Percentiles rank a stretch among this genome's conserved stretches.
phyloP scores from a whole-genome alignment of 441 rosid species.

The Corymbia calophylla region DNA sequence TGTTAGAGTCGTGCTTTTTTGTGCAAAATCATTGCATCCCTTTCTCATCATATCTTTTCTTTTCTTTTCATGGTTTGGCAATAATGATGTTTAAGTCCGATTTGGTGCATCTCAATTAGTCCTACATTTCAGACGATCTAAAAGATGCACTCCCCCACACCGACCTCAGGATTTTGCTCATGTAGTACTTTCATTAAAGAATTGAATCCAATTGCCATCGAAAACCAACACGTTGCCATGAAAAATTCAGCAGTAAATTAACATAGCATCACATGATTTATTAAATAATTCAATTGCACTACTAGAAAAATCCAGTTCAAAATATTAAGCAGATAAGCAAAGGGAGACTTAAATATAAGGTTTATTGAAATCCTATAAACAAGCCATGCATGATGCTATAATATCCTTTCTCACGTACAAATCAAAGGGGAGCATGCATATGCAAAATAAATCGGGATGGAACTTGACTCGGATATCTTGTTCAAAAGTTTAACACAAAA shows the following conservation, averaged over 20 bases:
- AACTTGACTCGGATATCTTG: background rate
- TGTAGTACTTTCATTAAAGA: no score
- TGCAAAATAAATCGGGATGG: background rate
- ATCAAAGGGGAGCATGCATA: background rate
- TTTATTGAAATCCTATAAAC: background rate
- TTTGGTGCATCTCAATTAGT: no score
- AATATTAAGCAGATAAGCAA: background rate
- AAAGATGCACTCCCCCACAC: no score
- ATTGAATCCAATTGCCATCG: no score
- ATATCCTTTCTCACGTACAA: background rate
- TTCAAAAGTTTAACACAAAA: background rate
- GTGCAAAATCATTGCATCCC: background rate
- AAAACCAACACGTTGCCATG: background rate
- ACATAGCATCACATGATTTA: background rate
- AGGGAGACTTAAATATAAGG: background rate
- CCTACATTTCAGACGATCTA: no score
- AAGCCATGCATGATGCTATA: background rate
- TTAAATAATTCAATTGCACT: background rate
- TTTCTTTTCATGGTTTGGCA: no score
- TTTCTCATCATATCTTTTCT: background rate
- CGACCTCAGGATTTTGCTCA: no score
- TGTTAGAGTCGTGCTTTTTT: no score
- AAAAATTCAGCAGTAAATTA: background rate
- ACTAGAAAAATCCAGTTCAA: background rate
- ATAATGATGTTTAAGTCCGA: no score